phyloP scores from a whole-genome alignment of 2,329 filamentous ascomycete species.

The Pseudocercospora eumusae region DNA sequence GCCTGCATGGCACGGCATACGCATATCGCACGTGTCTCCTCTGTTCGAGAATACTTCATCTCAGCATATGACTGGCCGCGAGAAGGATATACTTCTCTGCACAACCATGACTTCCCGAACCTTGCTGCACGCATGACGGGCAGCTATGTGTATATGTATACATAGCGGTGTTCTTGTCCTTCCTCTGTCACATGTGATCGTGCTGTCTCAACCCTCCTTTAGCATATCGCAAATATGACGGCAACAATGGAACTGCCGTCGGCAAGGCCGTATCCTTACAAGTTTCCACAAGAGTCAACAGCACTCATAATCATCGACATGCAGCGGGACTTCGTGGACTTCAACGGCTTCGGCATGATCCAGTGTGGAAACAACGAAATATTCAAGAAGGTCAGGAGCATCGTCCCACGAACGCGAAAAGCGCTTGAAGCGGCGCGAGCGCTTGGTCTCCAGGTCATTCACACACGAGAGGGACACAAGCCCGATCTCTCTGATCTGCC shows the following conservation, averaged over 20 bases:
- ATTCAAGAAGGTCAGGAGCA: conserved; percentile 32
- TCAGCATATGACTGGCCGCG: not conserved
- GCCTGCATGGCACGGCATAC: conserved; percentile 6
- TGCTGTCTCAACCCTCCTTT: not conserved
- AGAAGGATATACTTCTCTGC: not conserved
- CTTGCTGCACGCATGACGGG: not conserved
- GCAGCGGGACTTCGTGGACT: conserved; percentile 55
- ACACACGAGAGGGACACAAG: conserved; percentile 54
- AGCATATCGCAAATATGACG: conserved; percentile 7
- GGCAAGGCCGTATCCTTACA: conserved; percentile 51
- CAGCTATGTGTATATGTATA: conserved; percentile 1
- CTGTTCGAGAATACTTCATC: not conserved
- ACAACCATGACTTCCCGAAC: conserved; percentile 1
- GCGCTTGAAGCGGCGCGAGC: conserved; percentile 47
- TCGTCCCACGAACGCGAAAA: conserved; percentile 34
- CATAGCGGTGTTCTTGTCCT: not conserved
- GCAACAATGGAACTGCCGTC: conserved; percentile 38
- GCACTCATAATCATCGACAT: conserved; percentile 56
- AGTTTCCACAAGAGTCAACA: conserved; percentile 50
- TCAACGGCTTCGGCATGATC: conserved; percentile 54
- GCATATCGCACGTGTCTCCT: conserved; percentile 8
- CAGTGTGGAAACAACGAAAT: conserved; percentile 47
- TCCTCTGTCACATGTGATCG: not conserved
- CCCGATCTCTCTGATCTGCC: conserved; percentile 57
- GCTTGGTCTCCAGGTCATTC: conserved; percentile 50